phyloP scores from a whole-genome alignment of 805 yeast genomes.

The Lipomyces kockii region DNA sequence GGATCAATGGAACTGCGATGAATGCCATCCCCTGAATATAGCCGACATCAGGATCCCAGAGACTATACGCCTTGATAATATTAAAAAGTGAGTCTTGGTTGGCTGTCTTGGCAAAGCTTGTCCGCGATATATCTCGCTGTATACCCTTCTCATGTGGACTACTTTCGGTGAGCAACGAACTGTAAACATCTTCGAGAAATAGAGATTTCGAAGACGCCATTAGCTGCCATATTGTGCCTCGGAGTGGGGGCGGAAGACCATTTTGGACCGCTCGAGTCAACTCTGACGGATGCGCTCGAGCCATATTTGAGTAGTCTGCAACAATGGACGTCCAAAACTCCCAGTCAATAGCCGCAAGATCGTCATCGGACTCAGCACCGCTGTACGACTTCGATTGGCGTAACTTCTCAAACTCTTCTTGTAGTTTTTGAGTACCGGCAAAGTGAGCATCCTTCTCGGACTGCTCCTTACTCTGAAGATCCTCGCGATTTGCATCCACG shows the following conservation, averaged over 20 bases:
- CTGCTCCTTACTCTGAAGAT: slow-evolving; percentile 55
- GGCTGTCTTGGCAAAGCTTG: slow-evolving; percentile 74
- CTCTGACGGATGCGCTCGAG: slow-evolving; percentile 61
- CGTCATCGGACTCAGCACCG: slow-evolving; percentile 42
- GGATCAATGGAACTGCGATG: slow-evolving; percentile 78
- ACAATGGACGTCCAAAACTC: slow-evolving; percentile 84
- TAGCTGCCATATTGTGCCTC: slow-evolving; percentile 93
- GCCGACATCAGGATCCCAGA: slow-evolving; percentile 91
- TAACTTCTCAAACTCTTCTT: slow-evolving; percentile 43
- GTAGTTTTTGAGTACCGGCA: slow-evolving; percentile 49
- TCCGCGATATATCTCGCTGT: slow-evolving; percentile 80
- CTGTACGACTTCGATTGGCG: slow-evolving; percentile 20
- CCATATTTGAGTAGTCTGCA: slow-evolving; percentile 72
- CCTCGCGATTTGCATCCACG: slow-evolving; percentile 59
- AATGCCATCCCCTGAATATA: slow-evolving; percentile 99
- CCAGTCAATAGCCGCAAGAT: slow-evolving; percentile 45
- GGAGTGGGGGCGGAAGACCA: slow-evolving; percentile 83
- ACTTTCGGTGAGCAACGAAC: slow-evolving; percentile 52
- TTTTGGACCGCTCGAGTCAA: slow-evolving; percentile 64
- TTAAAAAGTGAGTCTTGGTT: slow-evolving; percentile 68
- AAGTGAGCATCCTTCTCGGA: slow-evolving; percentile 58
- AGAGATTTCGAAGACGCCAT: slow-evolving; percentile 77
- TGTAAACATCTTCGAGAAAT: slow-evolving; percentile 62
- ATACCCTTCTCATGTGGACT: slow-evolving; percentile 75
- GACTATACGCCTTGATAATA: slow-evolving; percentile 80